These are phyloP conservation scores for Podospora pseudoanserina DNA, from an alignment of 495 filamentous ascomycete species.

Conservation along the genomic window DNA sequence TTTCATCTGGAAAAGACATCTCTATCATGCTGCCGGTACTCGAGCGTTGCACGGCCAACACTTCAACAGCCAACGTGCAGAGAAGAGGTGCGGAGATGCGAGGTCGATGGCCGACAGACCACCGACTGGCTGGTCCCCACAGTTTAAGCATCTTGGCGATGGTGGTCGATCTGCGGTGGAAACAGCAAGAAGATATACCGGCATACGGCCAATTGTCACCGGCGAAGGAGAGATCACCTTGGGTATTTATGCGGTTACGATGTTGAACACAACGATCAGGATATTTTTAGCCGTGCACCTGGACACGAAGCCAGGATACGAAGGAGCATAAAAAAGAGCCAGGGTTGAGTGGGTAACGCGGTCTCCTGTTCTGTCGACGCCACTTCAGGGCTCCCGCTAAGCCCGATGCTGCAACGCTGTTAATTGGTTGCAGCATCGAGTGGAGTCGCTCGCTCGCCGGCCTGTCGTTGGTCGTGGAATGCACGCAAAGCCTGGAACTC, in stretches of 20 bases:
- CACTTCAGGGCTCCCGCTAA: conserved; percentile 14
- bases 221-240: background rate
- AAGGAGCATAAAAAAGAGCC: conserved; percentile 10
- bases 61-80: background rate
- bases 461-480: conserved; percentile 10
- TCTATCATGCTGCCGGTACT: background rate
- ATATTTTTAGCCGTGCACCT: conserved; percentile 1
- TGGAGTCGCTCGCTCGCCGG: conserved; percentile 16
- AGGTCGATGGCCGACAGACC: background rate
- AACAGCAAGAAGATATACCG: background rate
- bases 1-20: background rate
- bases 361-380: conserved; percentile 14
- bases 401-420: conserved; percentile 11
- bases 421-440: conserved; percentile 22
- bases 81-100: background rate
- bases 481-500: conserved; percentile 16
- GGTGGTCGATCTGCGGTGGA: background rate
- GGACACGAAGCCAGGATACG: conserved; percentile 17
- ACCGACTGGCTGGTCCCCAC: background rate
- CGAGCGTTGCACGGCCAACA: conserved; percentile 4
- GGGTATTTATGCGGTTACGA: background rate
- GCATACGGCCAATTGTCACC: background rate
- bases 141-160: background rate
- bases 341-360: conserved; percentile 16
- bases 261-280: background rate